Conservation (phyloP, 2,329 filamentous ascomycete genomes). For the Cladophialophora bantiana region DNA sequence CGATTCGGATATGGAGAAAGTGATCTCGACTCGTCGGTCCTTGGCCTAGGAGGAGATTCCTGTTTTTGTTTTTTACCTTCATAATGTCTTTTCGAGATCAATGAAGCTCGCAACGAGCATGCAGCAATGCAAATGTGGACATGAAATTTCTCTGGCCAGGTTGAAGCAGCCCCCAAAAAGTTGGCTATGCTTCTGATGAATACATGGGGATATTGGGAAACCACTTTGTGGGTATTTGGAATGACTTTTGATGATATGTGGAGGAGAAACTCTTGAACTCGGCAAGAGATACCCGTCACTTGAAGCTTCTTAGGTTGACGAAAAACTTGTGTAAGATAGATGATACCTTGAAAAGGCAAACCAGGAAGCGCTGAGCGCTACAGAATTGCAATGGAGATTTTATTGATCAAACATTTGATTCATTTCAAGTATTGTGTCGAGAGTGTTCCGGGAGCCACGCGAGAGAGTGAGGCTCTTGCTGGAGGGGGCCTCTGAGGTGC, state of each 20-base stretch:
- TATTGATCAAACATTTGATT: background rate
- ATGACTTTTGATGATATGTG: conserved; percentile 12
- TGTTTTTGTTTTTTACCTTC: conserved; percentile 16
- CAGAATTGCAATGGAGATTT: conserved; percentile 23
- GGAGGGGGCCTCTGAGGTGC: background rate
- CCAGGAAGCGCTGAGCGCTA: conserved; percentile 35
- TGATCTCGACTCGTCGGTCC: conserved; percentile 1
- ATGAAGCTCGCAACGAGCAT: conserved; percentile 12
- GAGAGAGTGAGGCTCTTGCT: background rate
- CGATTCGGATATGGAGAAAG: conserved; percentile 24
- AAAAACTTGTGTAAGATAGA: conserved; percentile 35
- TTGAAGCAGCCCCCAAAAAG: conserved; percentile 5
- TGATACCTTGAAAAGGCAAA: conserved; percentile 15
- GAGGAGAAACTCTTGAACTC: conserved; percentile 5
- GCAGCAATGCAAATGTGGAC: conserved; percentile 22
- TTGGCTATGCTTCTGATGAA: conserved; percentile 7
- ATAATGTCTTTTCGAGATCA: conserved; percentile 19
- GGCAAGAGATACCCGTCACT: conserved; percentile 24
- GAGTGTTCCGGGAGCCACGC: background rate
- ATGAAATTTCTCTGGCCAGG: conserved; percentile 19
- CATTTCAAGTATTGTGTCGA: background rate
- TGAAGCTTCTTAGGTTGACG: conserved; percentile 29
- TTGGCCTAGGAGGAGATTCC: background rate
- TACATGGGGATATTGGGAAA: background rate
- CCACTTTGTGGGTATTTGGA: background rate